These are phyloP conservation scores for Blastobotrys ciferrii DNA, from an alignment of 1,139 yeast species.

Conservation along the genomic window DNA sequence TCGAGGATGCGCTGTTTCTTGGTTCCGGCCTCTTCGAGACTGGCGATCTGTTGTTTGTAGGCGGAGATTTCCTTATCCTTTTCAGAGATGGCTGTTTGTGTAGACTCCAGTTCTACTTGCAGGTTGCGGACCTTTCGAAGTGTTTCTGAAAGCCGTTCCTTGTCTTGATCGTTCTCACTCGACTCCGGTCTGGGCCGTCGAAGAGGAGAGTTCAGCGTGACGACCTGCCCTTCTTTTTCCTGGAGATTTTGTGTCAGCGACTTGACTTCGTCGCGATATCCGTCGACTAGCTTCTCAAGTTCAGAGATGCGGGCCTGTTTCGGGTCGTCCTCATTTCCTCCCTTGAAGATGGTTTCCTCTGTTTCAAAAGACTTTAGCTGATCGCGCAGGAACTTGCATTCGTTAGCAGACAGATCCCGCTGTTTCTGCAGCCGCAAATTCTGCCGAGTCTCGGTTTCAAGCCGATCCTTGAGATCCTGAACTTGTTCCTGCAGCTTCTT, in stretches of 20 bases:
- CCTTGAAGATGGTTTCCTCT: slow-evolving; percentile 31
- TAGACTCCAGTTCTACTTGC: slow-evolving; percentile 31
- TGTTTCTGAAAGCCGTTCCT: slow-evolving; percentile 40
- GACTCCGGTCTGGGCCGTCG: slow-evolving; percentile 18
- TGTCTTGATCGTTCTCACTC: slow-evolving; percentile 28
- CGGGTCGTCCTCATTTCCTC: slow-evolving; percentile 17
- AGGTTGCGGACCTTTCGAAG: slow-evolving; percentile 32
- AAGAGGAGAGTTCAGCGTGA: slow-evolving; percentile 28
- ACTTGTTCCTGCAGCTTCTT: slow-evolving; percentile 40
- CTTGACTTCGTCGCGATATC: slow-evolving; percentile 54
- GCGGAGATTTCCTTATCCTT: slow-evolving; percentile 29
- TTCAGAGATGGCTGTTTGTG: slow-evolving; percentile 25
- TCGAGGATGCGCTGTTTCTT: slow-evolving; percentile 52
- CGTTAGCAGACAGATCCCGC: slow-evolving; percentile 54
- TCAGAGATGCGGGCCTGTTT: slow-evolving; percentile 39
- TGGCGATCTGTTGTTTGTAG: slow-evolving; percentile 43
- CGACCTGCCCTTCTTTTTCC: slow-evolving; percentile 33
- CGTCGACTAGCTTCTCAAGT: slow-evolving; percentile 54
- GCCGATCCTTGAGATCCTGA: slow-evolving; percentile 37
- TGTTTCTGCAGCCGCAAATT: slow-evolving; percentile 52
- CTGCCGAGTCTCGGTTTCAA: slow-evolving; percentile 37
- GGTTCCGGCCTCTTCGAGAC: slow-evolving; percentile 41
- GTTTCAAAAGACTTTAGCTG: slow-evolving; percentile 43
- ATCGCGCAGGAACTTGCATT: slow-evolving; percentile 56
- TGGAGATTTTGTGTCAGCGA: slow-evolving; percentile 43